Base-by-base conservation (phyloP, 768 basidiomycete species). In the Termitomyces sp. region DNA sequence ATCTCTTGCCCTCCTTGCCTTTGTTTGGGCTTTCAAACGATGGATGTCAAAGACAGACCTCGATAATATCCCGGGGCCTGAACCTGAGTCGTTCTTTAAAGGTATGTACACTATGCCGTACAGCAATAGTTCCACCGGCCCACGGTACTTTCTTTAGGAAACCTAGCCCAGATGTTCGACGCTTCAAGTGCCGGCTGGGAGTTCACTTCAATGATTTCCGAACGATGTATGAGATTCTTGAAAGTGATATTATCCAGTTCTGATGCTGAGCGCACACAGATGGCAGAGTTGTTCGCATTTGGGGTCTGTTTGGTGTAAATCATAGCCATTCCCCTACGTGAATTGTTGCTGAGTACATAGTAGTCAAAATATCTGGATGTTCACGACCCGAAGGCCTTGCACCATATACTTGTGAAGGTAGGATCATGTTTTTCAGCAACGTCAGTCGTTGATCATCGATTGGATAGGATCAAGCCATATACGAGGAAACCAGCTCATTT, bases 321-420 rank as follows among this genome's bases (percentile, higher is more conserved):
- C 10, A 0, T 12, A 38, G n/a, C 5, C 3, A 29, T 25, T 11
- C 5, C 2, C 17, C 27, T 5, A 29, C n/a, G 17, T 2, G n/a
- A 29, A 12, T n/a, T 11, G 2, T 38, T 51, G 25, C 19, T 51
- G 11, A 38, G 6, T 6, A 10, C 25, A 14, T 51, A 29, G 5
- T 12, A 51, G 50, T 38, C 50, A 19, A 51, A 14, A 17, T 51
- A 19, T 40, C 25, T 51, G 25, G 25, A 27, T 9, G 23, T 38
- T 12, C 27, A 51, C 12, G 50, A 51, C 25, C 37, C 50, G 25
- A 51, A 51, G 17, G 50, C 37, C n/a, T 25, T 51, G 37, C 50
- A 51, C 25, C 50, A 51, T 37, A 40, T 51, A 11, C 50, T 51
- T 19, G 50, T 51, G 37, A 51, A 51, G 37, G 50, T 40, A 9